A percentile compares a stretch with the other conserved stretches of the same genome.
phyloP scores from a whole-genome alignment of 352 stramenopile species.

The Globisporangium polare region DNA sequence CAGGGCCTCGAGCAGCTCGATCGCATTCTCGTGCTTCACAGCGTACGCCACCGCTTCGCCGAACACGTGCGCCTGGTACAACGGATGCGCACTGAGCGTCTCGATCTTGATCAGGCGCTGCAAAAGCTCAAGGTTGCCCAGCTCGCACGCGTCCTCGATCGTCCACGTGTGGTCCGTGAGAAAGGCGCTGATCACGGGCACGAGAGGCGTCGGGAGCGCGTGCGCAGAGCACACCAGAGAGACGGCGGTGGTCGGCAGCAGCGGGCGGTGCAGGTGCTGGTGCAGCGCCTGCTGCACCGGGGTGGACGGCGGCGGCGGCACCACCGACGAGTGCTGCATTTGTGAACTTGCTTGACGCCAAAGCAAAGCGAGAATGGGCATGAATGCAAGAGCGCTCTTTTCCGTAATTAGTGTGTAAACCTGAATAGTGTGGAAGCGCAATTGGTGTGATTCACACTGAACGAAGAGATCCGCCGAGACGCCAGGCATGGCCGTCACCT shows the following conservation, averaged over 20 bases:
- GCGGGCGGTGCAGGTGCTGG: neutral
- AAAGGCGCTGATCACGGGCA: neutral
- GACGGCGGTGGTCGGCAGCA: neutral
- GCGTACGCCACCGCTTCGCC: neutral
- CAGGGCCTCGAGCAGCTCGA: constrained; percentile 2
- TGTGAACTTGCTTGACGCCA: neutral
- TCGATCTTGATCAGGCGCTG: neutral
- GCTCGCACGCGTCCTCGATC: constrained; percentile 6
- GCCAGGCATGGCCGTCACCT: too few relatives aligned
- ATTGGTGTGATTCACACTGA: too few relatives aligned
- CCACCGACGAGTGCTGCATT: neutral
- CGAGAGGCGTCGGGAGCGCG: neutral
- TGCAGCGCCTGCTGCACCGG: neutral
- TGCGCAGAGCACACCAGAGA: neutral
- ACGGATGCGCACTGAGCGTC: neutral
- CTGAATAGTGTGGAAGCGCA: too few relatives aligned
- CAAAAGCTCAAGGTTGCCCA: neutral
- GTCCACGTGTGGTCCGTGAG: neutral
- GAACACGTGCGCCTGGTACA: constrained; percentile 1
- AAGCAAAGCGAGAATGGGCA: too few relatives aligned
- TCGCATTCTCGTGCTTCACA: neutral
- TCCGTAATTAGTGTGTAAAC: too few relatives aligned
- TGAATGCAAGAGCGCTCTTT: too few relatives aligned
- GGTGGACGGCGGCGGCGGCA: neutral
- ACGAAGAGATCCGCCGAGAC: too few relatives aligned